Evolutionary conservation across 2,329 filamentous ascomycete species (phyloP).

Genomic region (Hansfordia pulvinata): DNA sequence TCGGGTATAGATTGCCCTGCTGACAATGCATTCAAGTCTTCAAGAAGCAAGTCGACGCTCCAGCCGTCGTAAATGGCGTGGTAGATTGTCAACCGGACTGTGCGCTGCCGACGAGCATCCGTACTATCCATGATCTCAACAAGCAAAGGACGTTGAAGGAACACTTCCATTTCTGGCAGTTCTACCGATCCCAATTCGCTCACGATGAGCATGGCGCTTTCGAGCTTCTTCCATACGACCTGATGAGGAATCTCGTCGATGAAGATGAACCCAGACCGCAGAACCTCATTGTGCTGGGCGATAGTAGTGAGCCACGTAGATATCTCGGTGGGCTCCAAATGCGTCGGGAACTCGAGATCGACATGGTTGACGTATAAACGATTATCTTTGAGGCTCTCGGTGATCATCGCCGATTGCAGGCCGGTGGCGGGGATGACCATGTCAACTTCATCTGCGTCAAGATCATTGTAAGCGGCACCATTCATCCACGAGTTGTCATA

Average conservation of each 20-base stretch:
- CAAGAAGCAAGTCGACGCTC: conserved; percentile 64
- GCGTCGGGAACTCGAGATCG: conserved; percentile 40
- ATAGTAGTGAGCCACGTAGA: conserved; percentile 33
- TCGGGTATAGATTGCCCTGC: conserved; percentile 9
- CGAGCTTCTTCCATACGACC: conserved; percentile 45
- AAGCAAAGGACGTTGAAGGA: conserved; percentile 42
- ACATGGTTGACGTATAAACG: conserved; percentile 68
- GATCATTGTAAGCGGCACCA: too few relatives aligned
- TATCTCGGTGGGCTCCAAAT: conserved; percentile 23
- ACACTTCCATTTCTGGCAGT: conserved; percentile 20
- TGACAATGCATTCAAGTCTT: conserved; percentile 47
- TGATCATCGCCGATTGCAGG: conserved; percentile 68
- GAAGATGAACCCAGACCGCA: conserved; percentile 63
- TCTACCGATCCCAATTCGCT: conserved; percentile 24
- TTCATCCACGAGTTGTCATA: too few relatives aligned
- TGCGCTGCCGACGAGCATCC: conserved; percentile 11
- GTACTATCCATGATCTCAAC: conserved; percentile 34
- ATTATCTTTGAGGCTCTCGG: conserved; percentile 49
- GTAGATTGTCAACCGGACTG: conserved; percentile 48
- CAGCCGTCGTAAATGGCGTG: conserved; percentile 90
- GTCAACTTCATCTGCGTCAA: conserved; percentile 20
- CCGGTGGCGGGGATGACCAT: conserved; percentile 51
- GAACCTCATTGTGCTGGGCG: conserved; percentile 43
- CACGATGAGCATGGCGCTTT: conserved; percentile 26
- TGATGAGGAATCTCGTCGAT: conserved; percentile 40